Evolutionary conservation across 2,329 filamentous ascomycete genomes (phyloP).

Genomic region (Ceratocystis harringtonii): DNA sequence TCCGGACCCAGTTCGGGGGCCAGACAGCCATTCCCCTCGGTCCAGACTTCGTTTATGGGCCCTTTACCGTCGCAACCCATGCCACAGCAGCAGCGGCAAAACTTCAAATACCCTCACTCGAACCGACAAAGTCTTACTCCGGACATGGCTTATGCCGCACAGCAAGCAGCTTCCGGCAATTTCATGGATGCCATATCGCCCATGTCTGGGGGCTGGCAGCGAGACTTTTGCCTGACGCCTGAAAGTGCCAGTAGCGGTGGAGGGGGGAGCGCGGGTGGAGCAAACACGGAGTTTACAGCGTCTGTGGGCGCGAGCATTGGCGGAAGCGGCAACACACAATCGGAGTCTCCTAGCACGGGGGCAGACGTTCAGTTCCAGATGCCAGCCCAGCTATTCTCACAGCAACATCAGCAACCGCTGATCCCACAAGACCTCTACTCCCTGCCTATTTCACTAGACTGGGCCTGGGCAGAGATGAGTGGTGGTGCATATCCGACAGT

Average conservation of each 20-base stretch:
- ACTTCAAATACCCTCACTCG: neutral
- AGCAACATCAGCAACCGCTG: slow-evolving; percentile 53
- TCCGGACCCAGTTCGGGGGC: slow-evolving; percentile 1
- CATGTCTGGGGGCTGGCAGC: slow-evolving; percentile 31
- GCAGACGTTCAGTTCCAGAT: neutral
- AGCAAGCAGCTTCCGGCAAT: slow-evolving; percentile 3
- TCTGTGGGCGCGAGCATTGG: slow-evolving; percentile 19
- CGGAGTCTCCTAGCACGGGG: neutral
- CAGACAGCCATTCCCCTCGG: slow-evolving; percentile 20
- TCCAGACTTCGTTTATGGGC: slow-evolving; percentile 21
- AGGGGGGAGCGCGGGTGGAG: neutral
- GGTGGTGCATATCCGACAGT: slow-evolving; percentile 49
- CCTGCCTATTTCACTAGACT: slow-evolving; percentile 90
- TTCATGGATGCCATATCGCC: slow-evolving; percentile 14
- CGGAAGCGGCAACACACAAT: neutral
- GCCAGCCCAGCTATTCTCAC: neutral
- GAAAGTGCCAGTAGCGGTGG: slow-evolving; percentile 17
- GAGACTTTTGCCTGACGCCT: slow-evolving; percentile 28
- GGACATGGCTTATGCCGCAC: slow-evolving; percentile 9
- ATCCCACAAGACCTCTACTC: slow-evolving; percentile 89
- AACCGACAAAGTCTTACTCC: slow-evolving; percentile 4
- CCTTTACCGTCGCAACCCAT: slow-evolving; percentile 16
- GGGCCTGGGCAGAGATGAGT: slow-evolving; percentile 60
- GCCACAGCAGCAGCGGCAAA: slow-evolving; percentile 1
- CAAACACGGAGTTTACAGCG: slow-evolving; percentile 7